phyloP scores from a whole-genome alignment of 2,329 filamentous ascomycete species.

The Lecanicillium sp. region DNA sequence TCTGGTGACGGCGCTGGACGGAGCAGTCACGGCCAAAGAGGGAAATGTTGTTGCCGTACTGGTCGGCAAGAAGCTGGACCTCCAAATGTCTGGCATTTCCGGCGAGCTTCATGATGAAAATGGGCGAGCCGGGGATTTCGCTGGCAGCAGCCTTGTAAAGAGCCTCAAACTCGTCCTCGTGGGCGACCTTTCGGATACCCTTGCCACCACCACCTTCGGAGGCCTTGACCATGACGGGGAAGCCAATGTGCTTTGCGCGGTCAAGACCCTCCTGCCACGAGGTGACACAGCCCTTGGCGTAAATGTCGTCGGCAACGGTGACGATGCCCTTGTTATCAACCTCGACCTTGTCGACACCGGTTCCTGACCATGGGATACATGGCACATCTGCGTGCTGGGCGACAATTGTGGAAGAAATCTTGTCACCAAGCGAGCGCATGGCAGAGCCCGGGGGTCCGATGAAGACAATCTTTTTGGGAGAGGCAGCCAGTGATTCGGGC shows the following conservation, averaged over 20 bases:
- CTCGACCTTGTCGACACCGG: slow-evolving; percentile 73
- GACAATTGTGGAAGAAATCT: slow-evolving; percentile 98
- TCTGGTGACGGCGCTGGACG: slow-evolving; percentile 95
- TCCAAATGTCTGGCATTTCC: slow-evolving; percentile 95
- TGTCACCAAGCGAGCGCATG: slow-evolving; percentile 98
- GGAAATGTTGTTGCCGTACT: slow-evolving; percentile 99
- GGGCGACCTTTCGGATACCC: slow-evolving; percentile 91
- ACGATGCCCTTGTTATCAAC: slow-evolving; percentile 81
- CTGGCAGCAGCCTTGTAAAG: slow-evolving; percentile 94
- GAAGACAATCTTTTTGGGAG: slow-evolving; percentile 97
- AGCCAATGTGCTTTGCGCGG: slow-evolving; percentile 84
- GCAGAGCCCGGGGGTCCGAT: slow-evolving; percentile 96
- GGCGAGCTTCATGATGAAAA: slow-evolving; percentile 99
- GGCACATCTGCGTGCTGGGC: slow-evolving; percentile 94
- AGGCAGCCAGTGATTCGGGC: slow-evolving; percentile 90
- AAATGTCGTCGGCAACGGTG: slow-evolving; percentile 78
- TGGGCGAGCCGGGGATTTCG: slow-evolving; percentile 96
- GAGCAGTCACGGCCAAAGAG: slow-evolving; percentile 98
- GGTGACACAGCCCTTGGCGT: slow-evolving; percentile 83
- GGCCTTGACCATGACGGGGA: slow-evolving; percentile 99
- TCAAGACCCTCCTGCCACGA: slow-evolving; percentile 83
- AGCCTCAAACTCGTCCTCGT: slow-evolving; percentile 73
- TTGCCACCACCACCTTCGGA: slow-evolving; percentile 98
- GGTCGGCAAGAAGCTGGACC: slow-evolving; percentile 93
- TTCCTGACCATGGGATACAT: slow-evolving; percentile 99